Percentiles rank a stretch among this genome's conserved stretches.
phyloP scores from a whole-genome alignment of 768 basidiomycete species.

The Sarcodon sp. region DNA sequence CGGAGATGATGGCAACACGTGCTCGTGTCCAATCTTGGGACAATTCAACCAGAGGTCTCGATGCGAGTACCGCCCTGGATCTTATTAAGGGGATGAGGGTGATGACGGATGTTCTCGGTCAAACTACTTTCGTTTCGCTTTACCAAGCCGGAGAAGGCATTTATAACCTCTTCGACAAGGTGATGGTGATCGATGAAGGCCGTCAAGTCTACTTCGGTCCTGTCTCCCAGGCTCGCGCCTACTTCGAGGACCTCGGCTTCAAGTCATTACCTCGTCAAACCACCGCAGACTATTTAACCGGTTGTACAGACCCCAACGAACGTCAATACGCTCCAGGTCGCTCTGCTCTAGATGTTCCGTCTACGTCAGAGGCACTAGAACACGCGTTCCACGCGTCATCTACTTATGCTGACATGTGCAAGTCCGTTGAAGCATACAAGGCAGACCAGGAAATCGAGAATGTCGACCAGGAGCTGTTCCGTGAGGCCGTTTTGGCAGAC shows the following conservation, averaged over 20 bases:
- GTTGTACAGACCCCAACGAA: constrained; percentile 77
- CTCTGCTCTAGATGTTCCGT: constrained; percentile 45
- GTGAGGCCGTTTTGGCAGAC: constrained; percentile 58
- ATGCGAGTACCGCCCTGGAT: constrained; percentile 82
- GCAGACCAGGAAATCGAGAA: constrained; percentile 42
- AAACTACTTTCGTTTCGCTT: constrained; percentile 72
- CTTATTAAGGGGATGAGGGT: constrained; percentile 69
- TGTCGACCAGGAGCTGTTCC: constrained; percentile 65
- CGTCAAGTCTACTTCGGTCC: constrained; percentile 77
- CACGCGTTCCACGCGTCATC: constrained; percentile 41
- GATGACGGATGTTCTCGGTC: constrained; percentile 73
- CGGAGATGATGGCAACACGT: constrained; percentile 78
- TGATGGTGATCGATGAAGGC: constrained; percentile 71
- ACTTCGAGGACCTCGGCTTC: constrained; percentile 70
- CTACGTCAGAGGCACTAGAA: constrained; percentile 57
- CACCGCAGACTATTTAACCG: constrained; percentile 77
- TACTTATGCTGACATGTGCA: constrained; percentile 28
- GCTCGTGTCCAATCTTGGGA: constrained; percentile 78
- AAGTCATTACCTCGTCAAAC: constrained; percentile 69
- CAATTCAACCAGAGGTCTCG: constrained; percentile 70
- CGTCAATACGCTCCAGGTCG: constrained; percentile 61
- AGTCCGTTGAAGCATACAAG: constrained; percentile 43
- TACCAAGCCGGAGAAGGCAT: constrained; percentile 67
- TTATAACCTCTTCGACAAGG: constrained; percentile 76
- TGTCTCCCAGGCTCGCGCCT: constrained; percentile 55